Percentiles rank a stretch among this genome's conserved stretches.
Conservation (phyloP, 257 asterid genomes). For the Misopates orontium region DNA sequence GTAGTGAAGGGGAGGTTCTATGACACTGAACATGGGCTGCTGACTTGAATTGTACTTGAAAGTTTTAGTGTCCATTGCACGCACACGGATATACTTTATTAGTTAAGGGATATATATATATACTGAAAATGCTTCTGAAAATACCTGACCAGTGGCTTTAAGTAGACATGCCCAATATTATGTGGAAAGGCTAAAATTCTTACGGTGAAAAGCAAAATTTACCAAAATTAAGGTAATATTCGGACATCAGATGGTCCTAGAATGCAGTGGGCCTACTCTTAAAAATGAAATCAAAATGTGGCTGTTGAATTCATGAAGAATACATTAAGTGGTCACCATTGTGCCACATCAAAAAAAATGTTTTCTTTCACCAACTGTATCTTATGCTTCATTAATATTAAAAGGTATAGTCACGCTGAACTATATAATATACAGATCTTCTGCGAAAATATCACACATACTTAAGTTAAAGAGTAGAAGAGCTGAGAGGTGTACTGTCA, state of each 20-base stretch:
- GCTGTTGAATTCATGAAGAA: slow-evolving; percentile 33
- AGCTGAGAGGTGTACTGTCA: no score
- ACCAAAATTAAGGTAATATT: neutral
- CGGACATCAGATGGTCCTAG: slow-evolving; percentile 20
- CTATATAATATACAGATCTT: neutral
- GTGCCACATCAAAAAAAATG: slow-evolving; percentile 27
- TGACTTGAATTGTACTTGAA: slow-evolving; percentile 49
- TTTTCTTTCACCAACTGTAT: slow-evolving; percentile 33
- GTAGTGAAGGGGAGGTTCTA: slow-evolving; percentile 48
- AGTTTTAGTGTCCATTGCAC: slow-evolving; percentile 32
- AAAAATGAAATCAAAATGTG: slow-evolving; percentile 3
- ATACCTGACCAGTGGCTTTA: slow-evolving; percentile 24
- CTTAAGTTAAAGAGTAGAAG: neutral
- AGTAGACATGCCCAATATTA: slow-evolving; percentile 29
- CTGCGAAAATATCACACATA: neutral
- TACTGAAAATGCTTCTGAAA: slow-evolving; percentile 31
- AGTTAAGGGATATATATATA: neutral
- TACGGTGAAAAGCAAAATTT: neutral
- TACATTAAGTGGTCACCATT: slow-evolving; percentile 29
- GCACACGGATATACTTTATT: slow-evolving; percentile 42
- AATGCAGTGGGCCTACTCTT: slow-evolving; percentile 23
- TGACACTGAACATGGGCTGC: slow-evolving; percentile 47
- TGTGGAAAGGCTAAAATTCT: neutral
- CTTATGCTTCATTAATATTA: slow-evolving; percentile 2
- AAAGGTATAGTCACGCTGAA: neutral